A percentile compares a stretch with the other conserved stretches of the same genome.
Evolutionary conservation across 2,329 filamentous ascomycete genomes (phyloP).

Genomic region (Elsinoe australis): DNA sequence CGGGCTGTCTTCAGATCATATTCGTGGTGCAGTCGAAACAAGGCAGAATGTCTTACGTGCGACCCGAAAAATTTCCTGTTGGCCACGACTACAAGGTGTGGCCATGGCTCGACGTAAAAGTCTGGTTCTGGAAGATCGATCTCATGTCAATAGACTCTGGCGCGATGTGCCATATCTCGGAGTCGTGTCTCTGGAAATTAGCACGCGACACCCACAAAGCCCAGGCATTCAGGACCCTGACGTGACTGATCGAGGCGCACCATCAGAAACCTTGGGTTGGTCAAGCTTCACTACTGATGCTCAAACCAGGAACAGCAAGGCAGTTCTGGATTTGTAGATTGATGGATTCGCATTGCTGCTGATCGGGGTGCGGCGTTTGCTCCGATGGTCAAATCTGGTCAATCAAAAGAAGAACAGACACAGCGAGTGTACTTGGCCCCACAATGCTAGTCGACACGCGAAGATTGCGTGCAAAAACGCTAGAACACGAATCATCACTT

Average conservation of each 20-base stretch:
- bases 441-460: not conserved
- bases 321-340: no score
- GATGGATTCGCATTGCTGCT: no score
- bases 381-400: no score
- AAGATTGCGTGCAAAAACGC: not conserved
- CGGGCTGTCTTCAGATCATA: no score
- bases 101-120: not conserved
- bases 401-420: no score
- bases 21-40: no score
- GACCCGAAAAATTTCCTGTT: slow-evolving; percentile 7
- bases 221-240: slow-evolving; percentile 5
- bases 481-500: slow-evolving; percentile 2
- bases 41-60: slow-evolving; percentile 6
- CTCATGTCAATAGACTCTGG: not conserved
- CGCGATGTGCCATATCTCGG: slow-evolving; percentile 5
- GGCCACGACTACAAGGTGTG: not conserved
- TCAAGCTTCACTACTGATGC: no score
- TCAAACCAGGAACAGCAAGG: no score
- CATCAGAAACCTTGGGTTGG: no score
- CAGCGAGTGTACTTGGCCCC: no score
- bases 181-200: not conserved
- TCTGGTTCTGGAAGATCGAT: slow-evolving; percentile 8
- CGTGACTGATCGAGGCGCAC: slow-evolving; percentile 1
- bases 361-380: no score
- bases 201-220: slow-evolving; percentile 9